phyloP scores from a whole-genome alignment of 306 rosid species.

The Vigna trinervia region DNA sequence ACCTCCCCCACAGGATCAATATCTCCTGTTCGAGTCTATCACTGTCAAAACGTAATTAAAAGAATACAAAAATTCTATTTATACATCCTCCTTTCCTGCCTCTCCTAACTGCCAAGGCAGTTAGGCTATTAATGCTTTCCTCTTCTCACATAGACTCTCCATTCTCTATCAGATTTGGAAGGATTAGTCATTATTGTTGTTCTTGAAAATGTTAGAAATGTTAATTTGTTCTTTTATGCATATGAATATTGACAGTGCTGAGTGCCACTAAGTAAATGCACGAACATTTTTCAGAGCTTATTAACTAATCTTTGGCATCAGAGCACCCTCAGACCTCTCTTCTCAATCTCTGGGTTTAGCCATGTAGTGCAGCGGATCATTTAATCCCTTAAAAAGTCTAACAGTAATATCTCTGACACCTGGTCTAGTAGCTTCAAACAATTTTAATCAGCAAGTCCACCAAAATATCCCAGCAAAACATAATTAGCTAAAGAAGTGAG shows the following conservation, averaged over 20 bases:
- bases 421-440: background rate
- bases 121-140: no score
- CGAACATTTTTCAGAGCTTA: background rate
- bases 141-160: no score
- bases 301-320: background rate
- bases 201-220: background rate
- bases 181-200: background rate
- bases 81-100: no score
- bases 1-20: no score
- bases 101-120: no score
- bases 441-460: background rate
- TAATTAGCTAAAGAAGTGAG: no score
- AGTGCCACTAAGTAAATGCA: background rate
- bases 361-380: background rate
- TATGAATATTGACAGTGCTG: conserved; percentile 2
- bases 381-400: no score
- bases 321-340: background rate
- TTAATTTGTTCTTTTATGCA: background rate
- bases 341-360: background rate
- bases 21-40: no score
- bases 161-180: background rate
- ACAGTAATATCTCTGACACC: background rate
- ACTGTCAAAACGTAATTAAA: no score
- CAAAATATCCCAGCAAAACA: background rate
- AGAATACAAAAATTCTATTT: no score